Evolutionary conservation across 345 rosid genomes (phyloP), one percentile per base, ranked within the genome.

Genomic region (Salix exigua): DNA sequence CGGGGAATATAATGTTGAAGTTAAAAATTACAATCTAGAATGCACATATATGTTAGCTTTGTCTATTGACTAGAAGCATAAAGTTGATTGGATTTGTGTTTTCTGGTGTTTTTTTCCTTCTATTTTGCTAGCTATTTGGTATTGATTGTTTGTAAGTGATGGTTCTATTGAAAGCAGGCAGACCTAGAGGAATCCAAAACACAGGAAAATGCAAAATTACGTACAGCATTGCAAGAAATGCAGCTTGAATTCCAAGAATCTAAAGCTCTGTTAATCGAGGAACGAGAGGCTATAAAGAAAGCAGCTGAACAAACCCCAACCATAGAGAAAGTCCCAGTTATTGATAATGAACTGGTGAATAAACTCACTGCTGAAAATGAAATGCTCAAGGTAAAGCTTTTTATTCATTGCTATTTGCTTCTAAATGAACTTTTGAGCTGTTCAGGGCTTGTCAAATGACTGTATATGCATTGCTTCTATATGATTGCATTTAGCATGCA

Each of bases 131-230:
- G 19, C 16, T 68, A 37, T 37, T 66, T 28, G 21, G 68, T n/a
- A 6, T 50, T 50, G 53, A 58, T 19, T 71, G 73, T 12, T 61
- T 8, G 66, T 26, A 53, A 64, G 38, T 76, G 60, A 60, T 44
- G 48, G n/a, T 62, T 68, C 61, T 9, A 13, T 69, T 38, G 8
- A 19, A 37, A 63, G 83, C 82, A 96, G 98, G 91, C 89, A 87
- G 98, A 96, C 82, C 65, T 94, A 55, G 98, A 96, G 88, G 98
- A 93, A 84, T 84, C 97, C 69, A 94, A 96, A 86, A 92, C 80
- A 26, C 94, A 89, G 86, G 99, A 96, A 77, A 90, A 88, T 87
- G 91, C 83, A 2, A 96, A 92, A 83, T 83, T 94, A 30, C 91
- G 91, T 77, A 87, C 79, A 58, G 62, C 81, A 74, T 80, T 83